These are phyloP conservation scores for Stygiomarasmius scandens DNA, from an alignment of 1,284 basidiomycete species.

Conservation along the genomic window DNA sequence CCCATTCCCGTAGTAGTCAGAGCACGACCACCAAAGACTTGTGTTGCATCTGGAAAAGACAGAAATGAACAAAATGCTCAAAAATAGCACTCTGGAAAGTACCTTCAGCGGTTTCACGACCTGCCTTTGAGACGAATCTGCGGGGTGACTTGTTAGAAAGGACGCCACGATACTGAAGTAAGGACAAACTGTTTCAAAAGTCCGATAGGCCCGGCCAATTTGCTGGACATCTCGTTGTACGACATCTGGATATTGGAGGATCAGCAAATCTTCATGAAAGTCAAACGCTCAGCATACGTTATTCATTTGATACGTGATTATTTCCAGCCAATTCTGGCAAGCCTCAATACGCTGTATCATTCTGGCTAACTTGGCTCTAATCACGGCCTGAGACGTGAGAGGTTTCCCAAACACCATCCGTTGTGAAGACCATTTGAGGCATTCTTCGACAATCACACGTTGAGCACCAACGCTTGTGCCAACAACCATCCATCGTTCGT, in stretches of 20 bases:
- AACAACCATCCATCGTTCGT: constrained; percentile 87
- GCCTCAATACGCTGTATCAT: constrained; percentile 93
- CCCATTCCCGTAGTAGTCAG: constrained; percentile 69
- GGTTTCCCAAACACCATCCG: constrained; percentile 89
- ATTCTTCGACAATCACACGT: constrained; percentile 76
- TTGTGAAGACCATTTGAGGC: constrained; percentile 83
- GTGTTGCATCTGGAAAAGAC: constrained; percentile 49
- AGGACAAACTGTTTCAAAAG: constrained; percentile 64
- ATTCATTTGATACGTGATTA: constrained; percentile 90
- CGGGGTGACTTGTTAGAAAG: constrained; percentile 8
- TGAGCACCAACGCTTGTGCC: constrained; percentile 73
- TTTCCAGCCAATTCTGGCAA: constrained; percentile 89
- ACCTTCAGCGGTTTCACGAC: constrained; percentile 73
- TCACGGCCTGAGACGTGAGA: constrained; percentile 88
- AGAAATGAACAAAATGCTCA: neutral
- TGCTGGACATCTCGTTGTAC: constrained; percentile 80
- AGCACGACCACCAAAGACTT: constrained; percentile 66
- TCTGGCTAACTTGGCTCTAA: constrained; percentile 82
- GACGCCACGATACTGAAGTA: constrained; percentile 1
- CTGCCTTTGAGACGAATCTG: constrained; percentile 68
- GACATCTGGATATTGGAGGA: constrained; percentile 54
- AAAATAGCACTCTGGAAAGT: constrained; percentile 6
- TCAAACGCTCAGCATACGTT: constrained; percentile 54
- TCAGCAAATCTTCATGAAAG: neutral
- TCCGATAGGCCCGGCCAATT: constrained; percentile 74